These are phyloP conservation scores for Cytospora piceicola DNA, from an alignment of 2,329 filamentous ascomycete species.

Conservation along the genomic window DNA sequence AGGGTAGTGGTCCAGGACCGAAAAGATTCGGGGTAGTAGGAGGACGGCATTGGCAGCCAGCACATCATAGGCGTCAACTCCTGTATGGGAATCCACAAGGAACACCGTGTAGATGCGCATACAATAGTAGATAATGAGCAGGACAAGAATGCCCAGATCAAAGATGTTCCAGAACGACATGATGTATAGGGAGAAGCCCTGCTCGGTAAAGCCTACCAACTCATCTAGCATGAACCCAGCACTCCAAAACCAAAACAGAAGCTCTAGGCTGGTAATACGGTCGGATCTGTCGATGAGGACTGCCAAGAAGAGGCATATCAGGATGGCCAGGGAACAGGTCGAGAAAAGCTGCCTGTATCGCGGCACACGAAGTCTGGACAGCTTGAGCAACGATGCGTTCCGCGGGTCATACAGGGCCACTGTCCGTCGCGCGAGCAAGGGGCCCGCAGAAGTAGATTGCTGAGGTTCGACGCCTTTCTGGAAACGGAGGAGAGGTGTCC, in stretches of 20 bases:
- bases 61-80: slow-evolving; percentile 91
- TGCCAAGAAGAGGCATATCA: slow-evolving; percentile 83
- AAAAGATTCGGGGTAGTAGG: slow-evolving; percentile 88
- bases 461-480: slow-evolving; percentile 40
- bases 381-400: slow-evolving; percentile 87
- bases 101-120: slow-evolving; percentile 88
- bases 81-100: slow-evolving; percentile 72
- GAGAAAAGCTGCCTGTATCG: slow-evolving; percentile 90
- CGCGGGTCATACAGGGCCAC: slow-evolving; percentile 89
- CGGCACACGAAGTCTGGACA: slow-evolving; percentile 87
- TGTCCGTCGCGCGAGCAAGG: slow-evolving; percentile 63
- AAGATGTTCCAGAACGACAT: slow-evolving; percentile 99
- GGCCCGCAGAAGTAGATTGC: slow-evolving; percentile 35
- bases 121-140: slow-evolving; percentile 88
- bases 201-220: slow-evolving; percentile 93
- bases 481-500: slow-evolving; percentile 56
- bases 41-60: slow-evolving; percentile 88
- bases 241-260: slow-evolving; percentile 97
- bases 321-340: slow-evolving; percentile 81
- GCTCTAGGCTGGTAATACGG: slow-evolving; percentile 80
- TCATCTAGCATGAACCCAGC: slow-evolving; percentile 97
- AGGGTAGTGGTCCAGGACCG: slow-evolving; percentile 89
- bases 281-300: slow-evolving; percentile 77
- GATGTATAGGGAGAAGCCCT: slow-evolving; percentile 93
- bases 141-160: slow-evolving; percentile 83